Evolutionary conservation across 2,329 filamentous ascomycete genomes (phyloP).

Genomic region (Penicillium sp.): DNA sequence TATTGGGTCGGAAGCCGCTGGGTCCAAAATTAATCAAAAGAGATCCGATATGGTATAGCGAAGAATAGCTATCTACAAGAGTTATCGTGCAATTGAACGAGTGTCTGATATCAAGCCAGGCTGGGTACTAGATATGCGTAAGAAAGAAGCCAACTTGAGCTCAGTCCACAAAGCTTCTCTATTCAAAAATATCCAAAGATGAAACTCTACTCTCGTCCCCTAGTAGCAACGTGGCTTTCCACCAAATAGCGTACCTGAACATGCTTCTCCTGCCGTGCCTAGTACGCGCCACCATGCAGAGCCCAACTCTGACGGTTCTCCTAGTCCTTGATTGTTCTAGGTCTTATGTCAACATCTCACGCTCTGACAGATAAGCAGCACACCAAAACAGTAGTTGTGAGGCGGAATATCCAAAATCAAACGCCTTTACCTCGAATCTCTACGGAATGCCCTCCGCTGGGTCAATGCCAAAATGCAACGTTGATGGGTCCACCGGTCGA

Average conservation of each 20-base stretch:
- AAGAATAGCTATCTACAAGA: neutral
- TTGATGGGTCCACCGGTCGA: neutral
- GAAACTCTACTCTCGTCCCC: too few relatives aligned
- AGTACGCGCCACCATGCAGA: slow-evolving; percentile 1
- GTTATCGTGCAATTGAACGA: neutral
- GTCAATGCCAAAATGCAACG: neutral
- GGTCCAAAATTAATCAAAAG: neutral
- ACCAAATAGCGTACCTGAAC: neutral
- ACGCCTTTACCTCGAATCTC: neutral
- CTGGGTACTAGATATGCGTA: neutral
- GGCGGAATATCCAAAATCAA: neutral
- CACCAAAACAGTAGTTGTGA: neutral
- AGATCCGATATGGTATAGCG: neutral
- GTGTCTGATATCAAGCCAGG: neutral
- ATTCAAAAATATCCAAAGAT: neutral
- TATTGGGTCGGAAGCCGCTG: neutral
- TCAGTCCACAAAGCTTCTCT: neutral
- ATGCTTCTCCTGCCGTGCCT: neutral
- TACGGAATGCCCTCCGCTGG: slow-evolving; percentile 1
- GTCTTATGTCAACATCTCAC: neutral
- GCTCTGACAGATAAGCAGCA: neutral
- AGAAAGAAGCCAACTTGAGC: neutral
- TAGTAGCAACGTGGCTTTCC: neutral
- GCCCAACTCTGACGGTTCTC: neutral
- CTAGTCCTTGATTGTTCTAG: neutral